Conservation (phyloP, 1,139 yeast genomes). For the Keqinozyma sinolaborantium region DNA sequence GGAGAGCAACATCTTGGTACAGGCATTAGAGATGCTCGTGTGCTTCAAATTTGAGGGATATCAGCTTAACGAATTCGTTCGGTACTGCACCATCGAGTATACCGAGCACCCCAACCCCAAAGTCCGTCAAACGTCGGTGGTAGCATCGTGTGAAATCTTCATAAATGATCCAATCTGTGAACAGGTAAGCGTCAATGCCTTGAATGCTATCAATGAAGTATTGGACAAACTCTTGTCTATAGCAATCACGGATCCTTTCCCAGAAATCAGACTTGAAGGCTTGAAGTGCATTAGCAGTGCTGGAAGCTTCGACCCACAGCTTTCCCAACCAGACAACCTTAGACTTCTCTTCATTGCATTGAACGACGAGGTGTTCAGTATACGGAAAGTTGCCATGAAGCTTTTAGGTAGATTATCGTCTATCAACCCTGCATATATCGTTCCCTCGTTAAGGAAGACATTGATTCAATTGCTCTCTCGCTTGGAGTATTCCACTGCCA, state of each 20-base stretch:
- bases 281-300: conserved; percentile 61
- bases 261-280: conserved; percentile 81
- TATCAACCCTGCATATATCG: conserved; percentile 92
- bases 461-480: conserved; percentile 82
- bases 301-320: conserved; percentile 79
- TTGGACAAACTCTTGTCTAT: conserved; percentile 75
- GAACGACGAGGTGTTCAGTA: conserved; percentile 85
- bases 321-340: conserved; percentile 91
- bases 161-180: conserved; percentile 78
- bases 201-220: conserved; percentile 82
- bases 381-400: conserved; percentile 75
- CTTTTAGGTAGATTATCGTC: conserved; percentile 81
- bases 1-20: conserved; percentile 55
- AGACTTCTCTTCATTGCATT: conserved; percentile 80
- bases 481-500: conserved; percentile 72
- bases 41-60: conserved; percentile 72
- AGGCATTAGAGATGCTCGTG: conserved; percentile 71
- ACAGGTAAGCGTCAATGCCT: conserved; percentile 81
- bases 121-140: conserved; percentile 81
- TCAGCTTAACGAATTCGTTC: conserved; percentile 81
- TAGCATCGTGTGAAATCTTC: conserved; percentile 80
- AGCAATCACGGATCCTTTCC: conserved; percentile 86
- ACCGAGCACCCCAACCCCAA: conserved; percentile 76
- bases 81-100: conserved; percentile 77
- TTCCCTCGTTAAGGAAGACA: conserved; percentile 85